These are phyloP conservation scores for Vicia villosa DNA, from an alignment of 306 rosid species.

Conservation along the genomic window DNA sequence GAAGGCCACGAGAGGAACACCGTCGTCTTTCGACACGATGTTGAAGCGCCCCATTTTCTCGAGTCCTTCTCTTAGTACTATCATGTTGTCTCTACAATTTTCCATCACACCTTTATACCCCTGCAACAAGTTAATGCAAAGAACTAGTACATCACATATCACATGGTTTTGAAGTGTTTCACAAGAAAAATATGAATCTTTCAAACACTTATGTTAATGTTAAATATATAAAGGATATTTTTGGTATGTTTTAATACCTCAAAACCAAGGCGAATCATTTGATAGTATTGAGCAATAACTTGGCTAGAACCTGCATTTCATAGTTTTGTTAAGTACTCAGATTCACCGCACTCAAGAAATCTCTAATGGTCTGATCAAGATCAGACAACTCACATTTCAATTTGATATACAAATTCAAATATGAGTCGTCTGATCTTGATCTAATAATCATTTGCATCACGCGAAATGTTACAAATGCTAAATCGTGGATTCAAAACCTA, in stretches of 20 bases:
- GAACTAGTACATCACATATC: background rate
- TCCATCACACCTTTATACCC: constrained; percentile 92
- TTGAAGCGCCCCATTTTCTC: constrained; percentile 68
- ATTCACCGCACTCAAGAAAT: background rate
- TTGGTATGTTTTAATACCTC: constrained; percentile 55
- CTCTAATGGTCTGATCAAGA: background rate
- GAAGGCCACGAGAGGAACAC: constrained; percentile 92
- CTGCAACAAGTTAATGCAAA: constrained; percentile 39
- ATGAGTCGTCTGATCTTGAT: background rate
- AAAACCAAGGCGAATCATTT: constrained; percentile 81
- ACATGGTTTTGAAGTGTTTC: background rate
- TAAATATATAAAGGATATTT: background rate
- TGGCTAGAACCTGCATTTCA: constrained; percentile 86
- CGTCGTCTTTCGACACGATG: constrained; percentile 77
- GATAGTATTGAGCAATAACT: constrained; percentile 94
- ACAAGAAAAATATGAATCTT: background rate
- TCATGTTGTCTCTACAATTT: constrained; percentile 85
- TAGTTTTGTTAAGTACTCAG: constrained; percentile 1
- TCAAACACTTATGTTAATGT: background rate
- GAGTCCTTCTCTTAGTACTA: constrained; percentile 74
- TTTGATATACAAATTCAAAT: background rate
- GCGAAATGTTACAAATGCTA: background rate
- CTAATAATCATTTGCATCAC: background rate
- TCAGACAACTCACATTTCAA: background rate
- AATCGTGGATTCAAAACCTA: background rate